Evolutionary conservation across 352 stramenopile species (phyloP).

Genomic region (Pythium phragmiticola): DNA sequence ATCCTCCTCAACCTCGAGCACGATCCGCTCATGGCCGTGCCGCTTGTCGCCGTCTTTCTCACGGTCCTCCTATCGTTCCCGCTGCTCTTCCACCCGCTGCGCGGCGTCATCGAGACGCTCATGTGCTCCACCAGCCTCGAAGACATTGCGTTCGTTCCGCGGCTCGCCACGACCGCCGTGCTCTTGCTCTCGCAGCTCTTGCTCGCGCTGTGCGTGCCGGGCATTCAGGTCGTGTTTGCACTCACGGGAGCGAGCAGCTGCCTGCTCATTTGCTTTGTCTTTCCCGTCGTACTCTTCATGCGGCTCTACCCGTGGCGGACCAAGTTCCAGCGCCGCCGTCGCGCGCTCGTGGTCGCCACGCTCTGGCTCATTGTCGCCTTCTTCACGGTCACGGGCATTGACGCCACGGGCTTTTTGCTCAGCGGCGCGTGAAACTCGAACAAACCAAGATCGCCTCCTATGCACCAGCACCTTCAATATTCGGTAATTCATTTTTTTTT

Average conservation of each 20-base stretch:
- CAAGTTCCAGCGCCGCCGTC: slow-evolving; percentile 19
- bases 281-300: slow-evolving; percentile 63
- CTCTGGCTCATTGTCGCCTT: slow-evolving; percentile 38
- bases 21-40: slow-evolving; percentile 66
- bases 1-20: slow-evolving; percentile 79
- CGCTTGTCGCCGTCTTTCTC: slow-evolving; percentile 65
- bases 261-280: slow-evolving; percentile 76
- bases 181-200: slow-evolving; percentile 59
- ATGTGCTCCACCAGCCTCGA: slow-evolving; percentile 44
- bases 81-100: slow-evolving; percentile 71
- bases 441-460: not conserved
- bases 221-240: slow-evolving; percentile 67
- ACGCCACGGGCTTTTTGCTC: slow-evolving; percentile 25
- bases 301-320: slow-evolving; percentile 55
- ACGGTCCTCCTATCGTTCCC: slow-evolving; percentile 76
- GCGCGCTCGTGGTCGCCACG: slow-evolving; percentile 32
- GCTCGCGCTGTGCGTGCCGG: slow-evolving; percentile 54
- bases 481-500: not conserved
- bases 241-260: slow-evolving; percentile 66
- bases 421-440: not conserved
- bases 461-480: not conserved
- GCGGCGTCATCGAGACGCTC: slow-evolving; percentile 59
- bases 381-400: slow-evolving; percentile 31
- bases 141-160: slow-evolving; percentile 44
- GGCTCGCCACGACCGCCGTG: slow-evolving; percentile 46